Base-by-base conservation (phyloP, 306 rosid species). In the Prunus kanzakura region DNA sequence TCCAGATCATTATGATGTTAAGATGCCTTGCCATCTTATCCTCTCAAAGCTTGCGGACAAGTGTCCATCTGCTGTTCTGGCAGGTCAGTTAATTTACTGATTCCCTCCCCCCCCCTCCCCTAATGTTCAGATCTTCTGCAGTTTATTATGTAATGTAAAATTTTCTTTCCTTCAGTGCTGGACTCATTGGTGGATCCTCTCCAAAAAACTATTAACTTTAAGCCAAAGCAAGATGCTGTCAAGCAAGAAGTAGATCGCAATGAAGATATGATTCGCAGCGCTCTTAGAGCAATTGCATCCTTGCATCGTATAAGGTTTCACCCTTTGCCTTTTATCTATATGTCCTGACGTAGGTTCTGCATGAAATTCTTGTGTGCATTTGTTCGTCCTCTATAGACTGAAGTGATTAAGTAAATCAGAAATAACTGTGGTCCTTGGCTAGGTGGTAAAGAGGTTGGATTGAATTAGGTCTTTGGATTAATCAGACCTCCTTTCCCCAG, bases 241-340 rank as follows among this genome's bases (percentile, higher is more conserved):
- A 96, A 96, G 88, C 99, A 96, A 89, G 98, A 96, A 86, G 98
- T 96, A 54, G 99, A 96, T 85, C 98, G 99, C 67, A 96, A 96
- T 79, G 99, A 96, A 83, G 99, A 96, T 89, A 92, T 96, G 99
- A 93, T 96, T 79, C 97, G 99, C 78, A 96, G 99, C 43, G 98
- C 98, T 61, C 98, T 96, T 57, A 89, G 99, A 63, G 97, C 99
- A 45, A 88, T 96, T 87, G 96, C 97, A 47, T 91, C 99, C 71
- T 79, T 96, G 89, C 91, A 91, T 77, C 96, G 93, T 79, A 92
- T 91, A 69, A 96, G 99, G 99, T 96, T 74, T 76, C 84, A 45
- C 78, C 83, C 32, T 3, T 83, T 51, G 47, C 71, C 62, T 76
- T 76, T 62, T 63, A 73, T 78, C 66, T 38, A 50, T 38, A 50